A percentile compares a stretch with the other conserved stretches of the same genome.
phyloP scores from a whole-genome alignment of 805 yeast species.

The Candida nanaspora region DNA sequence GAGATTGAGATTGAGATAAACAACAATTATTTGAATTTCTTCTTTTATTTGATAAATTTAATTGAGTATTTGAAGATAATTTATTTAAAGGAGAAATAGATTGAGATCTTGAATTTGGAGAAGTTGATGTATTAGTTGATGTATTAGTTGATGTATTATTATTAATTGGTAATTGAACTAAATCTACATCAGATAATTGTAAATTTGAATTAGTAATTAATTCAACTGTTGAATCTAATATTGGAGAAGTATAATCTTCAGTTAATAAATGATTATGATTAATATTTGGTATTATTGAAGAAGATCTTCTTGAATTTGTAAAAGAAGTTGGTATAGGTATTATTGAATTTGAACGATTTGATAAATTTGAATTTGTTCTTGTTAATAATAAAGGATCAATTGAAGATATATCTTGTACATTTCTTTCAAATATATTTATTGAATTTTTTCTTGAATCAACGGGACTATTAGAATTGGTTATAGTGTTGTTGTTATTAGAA shows the following conservation, averaged over 20 bases:
- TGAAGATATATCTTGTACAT: not conserved
- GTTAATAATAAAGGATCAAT: not conserved
- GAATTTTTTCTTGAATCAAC: not conserved
- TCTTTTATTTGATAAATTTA: too few species aligned
- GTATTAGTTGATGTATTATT: not conserved
- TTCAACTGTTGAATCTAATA: constrained; percentile 70
- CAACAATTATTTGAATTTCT: too few species aligned
- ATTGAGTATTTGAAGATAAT: constrained; percentile 2
- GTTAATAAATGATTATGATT: constrained; percentile 26
- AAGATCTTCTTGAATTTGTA: not conserved
- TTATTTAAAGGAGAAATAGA: not conserved
- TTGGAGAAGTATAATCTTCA: constrained; percentile 76
- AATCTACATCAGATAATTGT: constrained; percentile 62
- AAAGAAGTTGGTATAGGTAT: not conserved
- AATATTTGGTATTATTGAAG: not conserved
- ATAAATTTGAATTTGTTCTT: not conserved
- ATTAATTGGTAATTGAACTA: constrained; percentile 35
- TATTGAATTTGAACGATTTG: not conserved
- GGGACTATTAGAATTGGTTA: too few species aligned
- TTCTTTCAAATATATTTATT: not conserved
- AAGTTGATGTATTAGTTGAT: not conserved
- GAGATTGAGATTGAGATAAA: constrained; percentile 2
- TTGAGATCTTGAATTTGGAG: constrained; percentile 1
- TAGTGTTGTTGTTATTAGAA: too few species aligned
- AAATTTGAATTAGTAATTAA: constrained; percentile 48